These are phyloP conservation scores for Saccharomycopsis babjevae DNA, from an alignment of 805 yeast species.

Conservation along the genomic window DNA sequence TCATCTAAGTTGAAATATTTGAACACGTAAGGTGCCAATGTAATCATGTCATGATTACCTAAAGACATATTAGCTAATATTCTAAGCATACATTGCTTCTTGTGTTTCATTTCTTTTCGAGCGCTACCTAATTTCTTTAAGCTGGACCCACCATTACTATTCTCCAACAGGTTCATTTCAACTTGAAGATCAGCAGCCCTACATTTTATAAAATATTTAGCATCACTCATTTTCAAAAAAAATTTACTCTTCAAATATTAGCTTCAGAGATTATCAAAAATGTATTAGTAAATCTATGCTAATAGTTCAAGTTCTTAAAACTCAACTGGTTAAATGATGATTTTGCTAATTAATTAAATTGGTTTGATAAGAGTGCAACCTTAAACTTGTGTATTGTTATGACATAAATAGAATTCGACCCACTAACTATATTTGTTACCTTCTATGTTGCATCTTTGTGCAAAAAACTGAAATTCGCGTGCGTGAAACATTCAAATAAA, in stretches of 20 bases:
- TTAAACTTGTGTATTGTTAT: no score
- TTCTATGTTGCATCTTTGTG: no score
- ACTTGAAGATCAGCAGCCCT: constrained; percentile 25
- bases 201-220: constrained; percentile 17
- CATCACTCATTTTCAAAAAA: constrained; percentile 17
- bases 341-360: no score
- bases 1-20: constrained; percentile 49
- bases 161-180: constrained; percentile 19
- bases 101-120: constrained; percentile 21
- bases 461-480: no score
- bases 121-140: neutral
- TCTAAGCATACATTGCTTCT: constrained; percentile 50
- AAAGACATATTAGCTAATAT: constrained; percentile 76
- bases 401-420: no score
- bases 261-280: neutral
- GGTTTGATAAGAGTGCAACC: no score
- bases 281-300: neutral
- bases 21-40: constrained; percentile 54
- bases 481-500: no score
- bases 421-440: no score
- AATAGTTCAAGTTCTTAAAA: neutral
- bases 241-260: neutral
- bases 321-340: no score
- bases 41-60: constrained; percentile 68
- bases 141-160: neutral